Conservation (phyloP, 352 stramenopile species). For the Blastocystis sp. region DNA sequence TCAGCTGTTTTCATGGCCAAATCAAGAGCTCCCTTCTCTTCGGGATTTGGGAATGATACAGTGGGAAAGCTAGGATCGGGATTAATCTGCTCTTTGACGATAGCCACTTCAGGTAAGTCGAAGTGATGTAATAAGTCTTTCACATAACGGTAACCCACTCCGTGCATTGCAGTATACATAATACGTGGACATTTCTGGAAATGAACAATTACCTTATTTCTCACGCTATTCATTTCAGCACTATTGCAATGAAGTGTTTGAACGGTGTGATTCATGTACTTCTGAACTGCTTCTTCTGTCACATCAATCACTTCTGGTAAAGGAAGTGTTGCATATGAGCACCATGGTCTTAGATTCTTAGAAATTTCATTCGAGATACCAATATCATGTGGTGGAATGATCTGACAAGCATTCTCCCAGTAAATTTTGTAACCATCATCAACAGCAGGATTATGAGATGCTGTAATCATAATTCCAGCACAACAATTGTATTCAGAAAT, state of each 20-base stretch:
- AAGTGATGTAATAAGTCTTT: constrained; percentile 85
- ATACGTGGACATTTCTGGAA: constrained; percentile 70
- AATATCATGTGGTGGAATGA: constrained; percentile 90
- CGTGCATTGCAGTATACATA: constrained; percentile 96
- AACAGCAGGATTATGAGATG: constrained; percentile 94
- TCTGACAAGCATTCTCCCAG: constrained; percentile 90
- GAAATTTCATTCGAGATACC: constrained; percentile 85
- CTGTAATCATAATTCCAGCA: constrained; percentile 87
- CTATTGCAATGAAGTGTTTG: constrained; percentile 18
- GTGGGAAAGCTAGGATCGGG: constrained; percentile 92
- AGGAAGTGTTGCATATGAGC: constrained; percentile 74
- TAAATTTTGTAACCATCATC: constrained; percentile 98
- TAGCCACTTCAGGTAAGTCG: constrained; percentile 74
- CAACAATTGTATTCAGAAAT: constrained; percentile 72
- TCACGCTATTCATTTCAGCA: background rate
- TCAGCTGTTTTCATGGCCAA: constrained; percentile 84
- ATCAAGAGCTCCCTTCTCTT: constrained; percentile 90
- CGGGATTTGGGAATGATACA: constrained; percentile 93
- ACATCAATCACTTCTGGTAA: background rate
- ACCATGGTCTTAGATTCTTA: constrained; percentile 84
- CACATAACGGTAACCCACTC: constrained; percentile 88
- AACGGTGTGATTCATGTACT: constrained; percentile 47
- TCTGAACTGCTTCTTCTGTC: constrained; percentile 36
- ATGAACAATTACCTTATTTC: background rate
- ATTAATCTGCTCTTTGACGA: constrained; percentile 81